phyloP scores from a whole-genome alignment of 805 yeast species.

The Starmerella bacillaris region DNA sequence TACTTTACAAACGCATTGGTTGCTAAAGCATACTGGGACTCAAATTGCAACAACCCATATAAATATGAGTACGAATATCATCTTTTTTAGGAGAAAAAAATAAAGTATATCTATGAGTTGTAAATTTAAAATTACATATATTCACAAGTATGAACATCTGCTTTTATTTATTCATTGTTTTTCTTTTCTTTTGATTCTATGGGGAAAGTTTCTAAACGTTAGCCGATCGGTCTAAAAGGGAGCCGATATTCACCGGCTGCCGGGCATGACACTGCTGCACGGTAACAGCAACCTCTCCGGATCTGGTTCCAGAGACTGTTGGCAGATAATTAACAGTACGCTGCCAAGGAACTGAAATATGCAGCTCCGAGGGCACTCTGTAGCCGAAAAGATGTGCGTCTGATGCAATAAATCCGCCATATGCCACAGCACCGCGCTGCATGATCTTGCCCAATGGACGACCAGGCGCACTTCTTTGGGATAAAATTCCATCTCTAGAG shows the following conservation, averaged over 20 bases:
- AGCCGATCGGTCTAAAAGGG: not conserved
- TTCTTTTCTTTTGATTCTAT: no score
- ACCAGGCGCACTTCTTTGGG: conserved; percentile 16
- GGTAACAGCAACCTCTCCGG: not conserved
- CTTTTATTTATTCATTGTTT: no score
- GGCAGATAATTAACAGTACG: conserved; percentile 2
- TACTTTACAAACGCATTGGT: no score
- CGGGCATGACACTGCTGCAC: not conserved
- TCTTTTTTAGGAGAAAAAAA: no score
- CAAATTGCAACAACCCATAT: no score
- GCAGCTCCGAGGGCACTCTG: not conserved
- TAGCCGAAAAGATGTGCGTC: conserved; percentile 2
- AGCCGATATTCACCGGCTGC: not conserved
- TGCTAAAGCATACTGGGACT: no score
- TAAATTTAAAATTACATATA: no score
- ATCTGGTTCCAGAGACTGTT: not conserved
- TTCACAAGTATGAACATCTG: no score
- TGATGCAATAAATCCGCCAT: conserved; percentile 20
- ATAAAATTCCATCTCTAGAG: conserved; percentile 19
- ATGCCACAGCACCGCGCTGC: conserved; percentile 11
- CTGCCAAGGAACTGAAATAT: not conserved
- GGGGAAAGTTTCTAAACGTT: no score
- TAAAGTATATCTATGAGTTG: no score
- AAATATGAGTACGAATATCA: no score
- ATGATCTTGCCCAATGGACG: conserved; percentile 14